Percentiles rank a stretch among this genome's conserved stretches.
Conservation (phyloP, 2,329 filamentous ascomycete species). For the Colletotrichum phormii region DNA sequence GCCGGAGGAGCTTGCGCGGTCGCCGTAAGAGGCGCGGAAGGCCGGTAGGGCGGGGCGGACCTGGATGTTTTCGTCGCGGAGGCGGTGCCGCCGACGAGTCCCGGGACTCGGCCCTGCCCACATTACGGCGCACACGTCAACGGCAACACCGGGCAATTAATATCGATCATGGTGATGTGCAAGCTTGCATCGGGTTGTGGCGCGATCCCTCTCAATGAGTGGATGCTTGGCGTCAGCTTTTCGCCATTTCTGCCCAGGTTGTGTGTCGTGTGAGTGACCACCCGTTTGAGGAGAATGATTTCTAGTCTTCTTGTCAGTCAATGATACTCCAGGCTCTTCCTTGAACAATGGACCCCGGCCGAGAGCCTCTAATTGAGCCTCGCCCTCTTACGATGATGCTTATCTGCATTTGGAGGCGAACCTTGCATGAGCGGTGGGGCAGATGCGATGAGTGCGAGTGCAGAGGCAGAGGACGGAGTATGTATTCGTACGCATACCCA, state of each 20-base stretch:
- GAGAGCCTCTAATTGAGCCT: not conserved
- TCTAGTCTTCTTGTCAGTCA: not conserved
- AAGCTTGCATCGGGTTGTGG: conserved; percentile 17
- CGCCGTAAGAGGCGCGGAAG: not conserved
- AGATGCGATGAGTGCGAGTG: not conserved
- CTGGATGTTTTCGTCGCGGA: not conserved
- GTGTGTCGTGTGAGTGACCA: not conserved
- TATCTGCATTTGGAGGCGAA: not conserved
- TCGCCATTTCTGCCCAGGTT: not conserved
- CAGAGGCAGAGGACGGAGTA: not conserved
- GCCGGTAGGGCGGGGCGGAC: conserved; percentile 1
- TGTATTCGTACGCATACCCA: too few species aligned
- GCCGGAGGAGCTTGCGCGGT: not conserved
- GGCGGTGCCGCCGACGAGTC: conserved; percentile 7
- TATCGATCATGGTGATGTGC: not conserved
- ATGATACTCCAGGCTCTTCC: not conserved
- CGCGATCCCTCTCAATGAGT: not conserved
- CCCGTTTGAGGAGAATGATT: not conserved
- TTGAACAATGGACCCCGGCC: not conserved
- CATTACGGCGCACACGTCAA: conserved; percentile 11
- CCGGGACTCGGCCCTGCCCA: conserved; percentile 5
- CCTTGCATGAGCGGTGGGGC: not conserved
- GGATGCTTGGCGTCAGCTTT: not conserved
- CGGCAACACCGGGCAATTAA: conserved; percentile 10
- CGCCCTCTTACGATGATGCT: not conserved